These are phyloP conservation scores for Kluyveromyces marxianus DNA, from an alignment of 1,139 yeast species.

Conservation along the genomic window DNA sequence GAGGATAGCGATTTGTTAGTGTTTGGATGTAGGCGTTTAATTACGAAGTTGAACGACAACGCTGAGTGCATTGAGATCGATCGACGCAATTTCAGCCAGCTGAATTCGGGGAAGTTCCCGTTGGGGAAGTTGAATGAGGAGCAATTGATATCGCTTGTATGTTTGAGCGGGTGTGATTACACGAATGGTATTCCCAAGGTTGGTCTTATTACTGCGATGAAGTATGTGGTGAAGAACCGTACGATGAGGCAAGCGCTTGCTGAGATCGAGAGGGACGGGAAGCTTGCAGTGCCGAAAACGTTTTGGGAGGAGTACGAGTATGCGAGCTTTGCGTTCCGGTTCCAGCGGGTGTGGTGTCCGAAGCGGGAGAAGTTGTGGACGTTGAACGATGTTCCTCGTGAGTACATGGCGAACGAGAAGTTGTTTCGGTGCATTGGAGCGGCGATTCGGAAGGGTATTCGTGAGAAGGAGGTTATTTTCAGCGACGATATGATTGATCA, in stretches of 20 bases:
- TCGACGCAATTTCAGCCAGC: constrained; percentile 43
- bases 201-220: constrained; percentile 74
- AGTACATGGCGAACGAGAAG: constrained; percentile 30
- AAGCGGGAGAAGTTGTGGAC: constrained; percentile 40
- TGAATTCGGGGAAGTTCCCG: constrained; percentile 36
- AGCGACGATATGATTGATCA: constrained; percentile 32
- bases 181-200: constrained; percentile 78
- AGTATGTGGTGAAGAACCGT: constrained; percentile 45
- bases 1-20: constrained; percentile 92
- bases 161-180: constrained; percentile 92
- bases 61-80: constrained; percentile 70
- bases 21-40: constrained; percentile 71
- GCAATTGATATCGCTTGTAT: constrained; percentile 71
- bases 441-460: constrained; percentile 19
- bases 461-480: constrained; percentile 21
- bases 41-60: constrained; percentile 74
- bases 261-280: constrained; percentile 58
- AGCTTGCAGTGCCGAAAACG: constrained; percentile 44
- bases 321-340: constrained; percentile 78
- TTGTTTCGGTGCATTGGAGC: constrained; percentile 61
- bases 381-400: constrained; percentile 49
- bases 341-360: constrained; percentile 82
- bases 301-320: constrained; percentile 53
- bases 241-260: constrained; percentile 49
- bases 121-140: constrained; percentile 42